These are phyloP conservation scores for Monsonia emarginata DNA, from an alignment of 441 rosid genomes.

Conservation along the genomic window DNA sequence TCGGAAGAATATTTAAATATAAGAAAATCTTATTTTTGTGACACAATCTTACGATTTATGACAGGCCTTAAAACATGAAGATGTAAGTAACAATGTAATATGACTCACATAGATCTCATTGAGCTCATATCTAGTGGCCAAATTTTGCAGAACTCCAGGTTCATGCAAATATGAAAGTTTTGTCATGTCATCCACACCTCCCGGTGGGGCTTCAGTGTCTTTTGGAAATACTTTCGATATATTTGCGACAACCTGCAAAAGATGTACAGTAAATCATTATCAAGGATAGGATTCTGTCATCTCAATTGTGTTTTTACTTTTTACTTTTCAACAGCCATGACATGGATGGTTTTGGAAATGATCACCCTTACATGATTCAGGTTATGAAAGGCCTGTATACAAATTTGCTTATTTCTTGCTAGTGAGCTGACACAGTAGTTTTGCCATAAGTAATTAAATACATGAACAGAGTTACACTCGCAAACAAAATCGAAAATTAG, in stretches of 20 bases:
- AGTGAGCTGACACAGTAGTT: not conserved
- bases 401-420: not conserved
- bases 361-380: not conserved
- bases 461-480: not conserved
- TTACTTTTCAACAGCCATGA: too few relatives aligned
- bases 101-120: constrained; percentile 59
- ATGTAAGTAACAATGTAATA: constrained; percentile 9
- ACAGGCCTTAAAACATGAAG: not conserved
- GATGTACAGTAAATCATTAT: not conserved
- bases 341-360: not conserved
- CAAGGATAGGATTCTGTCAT: not conserved
- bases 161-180: constrained; percentile 71
- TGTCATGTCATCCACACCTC: constrained; percentile 75
- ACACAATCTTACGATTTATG: constrained; percentile 12
- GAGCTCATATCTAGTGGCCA: constrained; percentile 57
- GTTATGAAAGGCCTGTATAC: not conserved
- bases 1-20: constrained; percentile 15
- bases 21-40: constrained; percentile 8
- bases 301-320: too few relatives aligned
- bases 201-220: constrained; percentile 58
- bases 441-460: not conserved
- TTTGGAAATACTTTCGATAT: constrained; percentile 46
- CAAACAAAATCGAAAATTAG: not conserved
- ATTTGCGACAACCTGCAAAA: constrained; percentile 36
- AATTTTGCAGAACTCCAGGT: constrained; percentile 60